Conservation (phyloP, 2,329 filamentous ascomycete genomes). For the Diaporthe citri region DNA sequence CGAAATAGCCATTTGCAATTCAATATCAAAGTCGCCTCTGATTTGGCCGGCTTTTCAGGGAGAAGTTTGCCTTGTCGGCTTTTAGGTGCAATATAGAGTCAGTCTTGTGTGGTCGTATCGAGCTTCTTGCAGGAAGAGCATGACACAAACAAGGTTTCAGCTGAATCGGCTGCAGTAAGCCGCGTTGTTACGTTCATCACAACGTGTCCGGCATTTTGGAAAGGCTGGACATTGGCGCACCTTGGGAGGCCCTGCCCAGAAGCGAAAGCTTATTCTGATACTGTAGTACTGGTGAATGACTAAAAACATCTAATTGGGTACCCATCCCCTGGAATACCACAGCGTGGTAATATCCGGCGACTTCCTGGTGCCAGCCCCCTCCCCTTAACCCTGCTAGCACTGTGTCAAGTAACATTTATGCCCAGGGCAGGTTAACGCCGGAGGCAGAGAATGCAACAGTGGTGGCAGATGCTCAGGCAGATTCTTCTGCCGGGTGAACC, state of each 20-base stretch:
- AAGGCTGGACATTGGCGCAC: not conserved
- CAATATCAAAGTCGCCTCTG: not conserved
- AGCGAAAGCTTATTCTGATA: conserved; percentile 16
- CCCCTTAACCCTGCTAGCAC: conserved; percentile 13
- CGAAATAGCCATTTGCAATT: not conserved
- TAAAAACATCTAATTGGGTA: conserved; percentile 15
- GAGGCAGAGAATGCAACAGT: not conserved
- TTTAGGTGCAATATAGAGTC: too few species aligned
- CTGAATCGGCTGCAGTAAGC: not conserved
- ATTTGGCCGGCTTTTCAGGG: not conserved
- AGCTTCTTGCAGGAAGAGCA: not conserved
- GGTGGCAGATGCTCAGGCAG: not conserved
- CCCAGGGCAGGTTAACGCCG: not conserved
- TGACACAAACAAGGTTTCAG: conserved; percentile 20
- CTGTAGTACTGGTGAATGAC: not conserved
- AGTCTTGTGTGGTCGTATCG: not conserved
- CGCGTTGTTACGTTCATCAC: conserved; percentile 5
- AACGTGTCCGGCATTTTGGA: conserved; percentile 1
- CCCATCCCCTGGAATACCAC: conserved; percentile 5
- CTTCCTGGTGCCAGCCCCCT: not conserved
- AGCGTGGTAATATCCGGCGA: not conserved
- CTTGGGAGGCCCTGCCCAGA: not conserved
- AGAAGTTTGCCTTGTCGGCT: not conserved
- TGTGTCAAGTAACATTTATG: not conserved
- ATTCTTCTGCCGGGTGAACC: not conserved